Evolutionary conservation across 495 filamentous ascomycete genomes (phyloP), one percentile per base, ranked within the genome.

Genomic region (Bathelium albidoporum): DNA sequence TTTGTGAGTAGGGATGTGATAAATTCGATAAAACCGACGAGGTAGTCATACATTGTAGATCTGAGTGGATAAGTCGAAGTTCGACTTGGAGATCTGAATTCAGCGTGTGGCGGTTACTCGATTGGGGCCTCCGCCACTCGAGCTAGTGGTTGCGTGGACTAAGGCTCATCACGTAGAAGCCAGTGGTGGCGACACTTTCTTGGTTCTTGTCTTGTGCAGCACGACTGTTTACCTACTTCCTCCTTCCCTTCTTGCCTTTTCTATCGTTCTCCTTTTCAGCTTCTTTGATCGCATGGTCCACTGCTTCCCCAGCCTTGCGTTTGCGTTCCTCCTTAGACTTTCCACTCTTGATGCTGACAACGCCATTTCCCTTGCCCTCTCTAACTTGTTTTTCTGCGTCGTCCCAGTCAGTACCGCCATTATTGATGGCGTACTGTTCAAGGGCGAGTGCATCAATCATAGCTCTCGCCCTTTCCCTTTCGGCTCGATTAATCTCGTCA

Each of bases 381-480:
- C 80, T 76, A 53, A 95, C 85, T 69, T 89, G 86, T 66, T 87
- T 86, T 74, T 96, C 92, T 2, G 92, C 91, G 7, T 89, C 87
- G 64, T 86, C 84, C 92, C 92, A 96, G 29, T 86, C 89, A 59
- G 85, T 83, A 32, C 87, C 85, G 64, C 92, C 89, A 75, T 89
- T 88, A 72, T 29, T 49, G 58, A 32, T 49, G 34, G 63, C 87
- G 86, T 84, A 96, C 87, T 87, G 84, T 66, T 95, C 90, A 49
- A 98, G 78, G 34, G 91, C 91, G 49, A 97, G 75, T 66, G 90
- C 85, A 78, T 96, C 88, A 66, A 97, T 95, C 65, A 97, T 75
- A 62, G 88, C 88, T 69, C 87, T 83, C 74, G 93, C 89, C 76
- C 89, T 89, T 74, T 86, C 83, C 66, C 83, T 81, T 71, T 96